Evolutionary conservation across 2,329 filamentous ascomycete species (phyloP).

Genomic region (Calonectria pteridis): DNA sequence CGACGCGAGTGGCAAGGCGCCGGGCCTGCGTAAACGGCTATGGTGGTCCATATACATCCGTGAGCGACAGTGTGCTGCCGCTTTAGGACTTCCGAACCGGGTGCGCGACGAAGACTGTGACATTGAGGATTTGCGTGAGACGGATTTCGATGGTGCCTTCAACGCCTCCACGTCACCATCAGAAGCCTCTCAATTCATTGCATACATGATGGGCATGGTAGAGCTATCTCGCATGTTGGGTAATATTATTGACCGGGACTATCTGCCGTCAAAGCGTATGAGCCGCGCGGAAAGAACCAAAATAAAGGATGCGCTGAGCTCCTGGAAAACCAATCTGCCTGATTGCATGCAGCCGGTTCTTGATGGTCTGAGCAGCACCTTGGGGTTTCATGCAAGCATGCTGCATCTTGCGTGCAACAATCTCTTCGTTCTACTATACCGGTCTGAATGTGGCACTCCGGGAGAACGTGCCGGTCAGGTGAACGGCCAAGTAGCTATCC

Average conservation of each 20-base stretch:
- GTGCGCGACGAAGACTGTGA: not conserved
- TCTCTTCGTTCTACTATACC: not conserved
- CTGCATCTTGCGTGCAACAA: not conserved
- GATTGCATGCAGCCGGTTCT: not conserved
- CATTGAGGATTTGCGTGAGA: not conserved
- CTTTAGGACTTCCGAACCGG: not conserved
- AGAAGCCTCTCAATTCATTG: not conserved
- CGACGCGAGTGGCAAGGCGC: not conserved
- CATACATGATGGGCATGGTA: not conserved
- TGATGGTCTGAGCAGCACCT: not conserved
- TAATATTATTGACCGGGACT: not conserved
- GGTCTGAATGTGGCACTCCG: not conserved
- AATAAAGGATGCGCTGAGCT: not conserved
- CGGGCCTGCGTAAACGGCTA: not conserved
- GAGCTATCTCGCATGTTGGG: not conserved
- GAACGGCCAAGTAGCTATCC: not conserved
- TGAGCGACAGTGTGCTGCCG: not conserved
- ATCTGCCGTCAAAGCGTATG: not conserved
- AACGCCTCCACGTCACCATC: not conserved
- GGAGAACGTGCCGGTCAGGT: not conserved
- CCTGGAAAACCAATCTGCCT: not conserved
- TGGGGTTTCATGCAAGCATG: not conserved
- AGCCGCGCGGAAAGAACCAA: not conserved
- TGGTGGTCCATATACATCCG: not conserved
- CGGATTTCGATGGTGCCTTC: not conserved